A percentile compares a stretch with the other conserved stretches of the same genome.
Evolutionary conservation across 306 rosid genomes (phyloP).

Genomic region (Castanopsis chinensis): DNA sequence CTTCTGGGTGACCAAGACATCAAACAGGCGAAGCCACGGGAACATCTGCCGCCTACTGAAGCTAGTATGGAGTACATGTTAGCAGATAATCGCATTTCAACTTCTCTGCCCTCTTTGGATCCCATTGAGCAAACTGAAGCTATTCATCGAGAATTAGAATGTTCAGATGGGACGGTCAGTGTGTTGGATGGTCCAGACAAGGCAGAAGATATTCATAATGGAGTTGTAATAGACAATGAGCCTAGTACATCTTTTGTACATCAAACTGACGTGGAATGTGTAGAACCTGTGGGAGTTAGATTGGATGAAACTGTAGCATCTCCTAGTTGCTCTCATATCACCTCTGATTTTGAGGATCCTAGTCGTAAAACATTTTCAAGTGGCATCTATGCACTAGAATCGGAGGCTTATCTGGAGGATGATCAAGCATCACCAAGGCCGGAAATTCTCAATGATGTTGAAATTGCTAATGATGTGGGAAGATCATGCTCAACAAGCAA

Average conservation of each 20-base stretch:
- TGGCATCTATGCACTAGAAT: constrained; percentile 30
- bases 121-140: constrained; percentile 25
- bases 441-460: constrained; percentile 39
- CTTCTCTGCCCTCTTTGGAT: constrained; percentile 19
- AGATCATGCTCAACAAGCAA: constrained; percentile 37
- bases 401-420: constrained; percentile 46
- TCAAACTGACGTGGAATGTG: constrained; percentile 39
- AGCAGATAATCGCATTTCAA: constrained; percentile 36
- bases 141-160: constrained; percentile 31
- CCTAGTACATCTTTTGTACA: constrained; percentile 34
- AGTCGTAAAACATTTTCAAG: constrained; percentile 47
- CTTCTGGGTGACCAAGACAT: constrained; percentile 37
- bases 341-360: constrained; percentile 57
- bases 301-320: constrained; percentile 46
- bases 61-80: constrained; percentile 29
- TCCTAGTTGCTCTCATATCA: constrained; percentile 63
- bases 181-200: constrained; percentile 48
- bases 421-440: constrained; percentile 41
- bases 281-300: constrained; percentile 32
- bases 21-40: constrained; percentile 38
- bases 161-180: constrained; percentile 38
- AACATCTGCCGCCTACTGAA: constrained; percentile 26
- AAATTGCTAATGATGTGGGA: constrained; percentile 36
- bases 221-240: constrained; percentile 52
- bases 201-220: constrained; percentile 54